Percentiles rank a stretch among this genome's conserved stretches.
These are phyloP conservation scores for Yamadazyma siamensis DNA, from an alignment of 1,139 yeast genomes.

Conservation along the genomic window DNA sequence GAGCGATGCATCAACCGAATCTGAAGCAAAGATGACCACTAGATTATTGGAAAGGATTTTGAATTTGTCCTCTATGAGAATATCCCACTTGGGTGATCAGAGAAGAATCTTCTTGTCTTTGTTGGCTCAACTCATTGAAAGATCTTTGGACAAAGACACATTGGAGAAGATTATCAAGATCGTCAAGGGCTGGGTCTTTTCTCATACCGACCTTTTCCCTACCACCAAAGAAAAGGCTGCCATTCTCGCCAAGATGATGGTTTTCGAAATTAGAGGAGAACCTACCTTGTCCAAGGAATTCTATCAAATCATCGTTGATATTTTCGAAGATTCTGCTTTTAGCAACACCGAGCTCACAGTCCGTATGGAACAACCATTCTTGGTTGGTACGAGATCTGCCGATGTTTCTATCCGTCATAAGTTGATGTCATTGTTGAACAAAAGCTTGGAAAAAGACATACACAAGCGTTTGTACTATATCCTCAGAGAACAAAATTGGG, in stretches of 20 bases:
- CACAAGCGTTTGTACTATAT: slow-evolving; percentile 80
- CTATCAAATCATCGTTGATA: slow-evolving; percentile 81
- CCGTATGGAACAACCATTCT: slow-evolving; percentile 93
- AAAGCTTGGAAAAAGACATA: slow-evolving; percentile 76
- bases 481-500: slow-evolving; percentile 95
- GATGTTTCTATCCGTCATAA: slow-evolving; percentile 74
- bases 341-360: slow-evolving; percentile 88
- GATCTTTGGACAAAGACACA: slow-evolving; percentile 76
- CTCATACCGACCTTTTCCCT: slow-evolving; percentile 81
- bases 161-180: slow-evolving; percentile 73
- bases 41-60: slow-evolving; percentile 72
- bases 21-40: slow-evolving; percentile 77
- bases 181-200: slow-evolving; percentile 87
- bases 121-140: slow-evolving; percentile 85
- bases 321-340: slow-evolving; percentile 78
- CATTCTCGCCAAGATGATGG: slow-evolving; percentile 88
- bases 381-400: slow-evolving; percentile 86
- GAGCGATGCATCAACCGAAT: slow-evolving; percentile 42
- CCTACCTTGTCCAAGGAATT: slow-evolving; percentile 75
- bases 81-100: slow-evolving; percentile 86
- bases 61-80: slow-evolving; percentile 75
- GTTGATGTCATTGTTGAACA: slow-evolving; percentile 76
- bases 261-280: slow-evolving; percentile 85
- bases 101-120: slow-evolving; percentile 82
- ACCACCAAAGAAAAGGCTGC: slow-evolving; percentile 97